Percentiles rank a stretch among this genome's conserved stretches.
phyloP scores from a whole-genome alignment of 2,329 filamentous ascomycete species.

The Exutisphaerella laricina region DNA sequence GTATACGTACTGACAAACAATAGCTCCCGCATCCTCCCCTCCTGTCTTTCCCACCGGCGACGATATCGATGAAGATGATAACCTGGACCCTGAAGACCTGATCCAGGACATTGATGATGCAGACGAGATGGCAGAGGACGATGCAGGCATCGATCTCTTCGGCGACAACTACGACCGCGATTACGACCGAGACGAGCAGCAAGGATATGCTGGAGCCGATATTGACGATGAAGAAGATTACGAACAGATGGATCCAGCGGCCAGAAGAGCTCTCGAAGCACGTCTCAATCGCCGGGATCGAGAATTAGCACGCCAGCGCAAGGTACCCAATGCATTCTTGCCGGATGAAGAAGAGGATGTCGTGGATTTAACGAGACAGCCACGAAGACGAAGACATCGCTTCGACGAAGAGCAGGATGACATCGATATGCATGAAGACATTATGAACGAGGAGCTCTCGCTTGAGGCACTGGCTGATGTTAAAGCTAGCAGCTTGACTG shows the following conservation, averaged over 20 bases:
- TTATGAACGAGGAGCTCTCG: slow-evolving; percentile 92
- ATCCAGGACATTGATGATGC: slow-evolving; percentile 60
- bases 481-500: slow-evolving; percentile 85
- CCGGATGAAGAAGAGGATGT: slow-evolving; percentile 75
- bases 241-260: slow-evolving; percentile 60
- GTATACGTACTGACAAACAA: slow-evolving; percentile 7
- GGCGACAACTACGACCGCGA: slow-evolving; percentile 62
- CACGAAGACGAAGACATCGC: slow-evolving; percentile 74
- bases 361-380: slow-evolving; percentile 78
- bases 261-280: slow-evolving; percentile 64
- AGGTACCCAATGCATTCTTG: slow-evolving; percentile 67
- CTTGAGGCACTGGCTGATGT: slow-evolving; percentile 87
- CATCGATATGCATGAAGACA: slow-evolving; percentile 79
- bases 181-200: slow-evolving; percentile 50
- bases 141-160: slow-evolving; percentile 66
- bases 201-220: slow-evolving; percentile 62
- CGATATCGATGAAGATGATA: slow-evolving; percentile 61
- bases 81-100: slow-evolving; percentile 64
- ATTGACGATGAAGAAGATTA: slow-evolving; percentile 75
- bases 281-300: slow-evolving; percentile 68
- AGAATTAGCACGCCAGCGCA: slow-evolving; percentile 60
- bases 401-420: slow-evolving; percentile 96
- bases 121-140: slow-evolving; percentile 64
- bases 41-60: slow-evolving; percentile 64
- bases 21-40: slow-evolving; percentile 55